Evolutionary conservation across 805 yeast species (phyloP).

Genomic region (Candida rishiriensis): DNA sequence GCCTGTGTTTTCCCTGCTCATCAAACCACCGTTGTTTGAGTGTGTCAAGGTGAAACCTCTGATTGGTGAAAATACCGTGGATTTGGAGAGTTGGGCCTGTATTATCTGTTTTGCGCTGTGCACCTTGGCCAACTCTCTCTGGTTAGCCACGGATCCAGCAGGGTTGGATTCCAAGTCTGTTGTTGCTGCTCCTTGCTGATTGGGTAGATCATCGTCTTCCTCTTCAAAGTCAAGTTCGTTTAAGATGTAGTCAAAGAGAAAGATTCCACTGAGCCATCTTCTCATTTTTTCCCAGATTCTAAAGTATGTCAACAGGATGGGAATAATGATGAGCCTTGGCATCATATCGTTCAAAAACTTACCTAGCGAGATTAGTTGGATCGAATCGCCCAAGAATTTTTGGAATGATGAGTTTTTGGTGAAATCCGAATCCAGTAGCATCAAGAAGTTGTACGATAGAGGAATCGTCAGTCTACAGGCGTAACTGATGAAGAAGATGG

Average conservation of each 20-base stretch:
- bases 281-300: conserved; percentile 64
- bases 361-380: conserved; percentile 72
- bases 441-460: conserved; percentile 71
- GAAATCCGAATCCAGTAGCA: conserved; percentile 43
- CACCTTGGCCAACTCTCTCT: conserved; percentile 18
- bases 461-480: conserved; percentile 82
- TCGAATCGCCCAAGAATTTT: conserved; percentile 68
- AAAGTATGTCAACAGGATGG: conserved; percentile 58
- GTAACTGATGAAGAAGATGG: conserved; percentile 74
- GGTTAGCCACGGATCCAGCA: conserved; percentile 3
- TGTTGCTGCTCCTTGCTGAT: not conserved
- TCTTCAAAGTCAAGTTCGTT: conserved; percentile 29
- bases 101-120: conserved; percentile 27
- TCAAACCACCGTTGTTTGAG: not conserved
- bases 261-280: conserved; percentile 23
- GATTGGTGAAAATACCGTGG: conserved; percentile 7
- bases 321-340: conserved; percentile 74
- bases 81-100: conserved; percentile 14
- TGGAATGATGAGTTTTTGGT: conserved; percentile 49
- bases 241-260: conserved; percentile 28
- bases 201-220: conserved; percentile 3
- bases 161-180: conserved; percentile 12
- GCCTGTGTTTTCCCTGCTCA: not conserved
- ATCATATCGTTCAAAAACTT: conserved; percentile 65
- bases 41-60: conserved; percentile 19